A percentile compares a stretch with the other conserved stretches of the same genome.
Evolutionary conservation across 495 filamentous ascomycete species (phyloP).

Genomic region (Hyaloscypha finlandica): DNA sequence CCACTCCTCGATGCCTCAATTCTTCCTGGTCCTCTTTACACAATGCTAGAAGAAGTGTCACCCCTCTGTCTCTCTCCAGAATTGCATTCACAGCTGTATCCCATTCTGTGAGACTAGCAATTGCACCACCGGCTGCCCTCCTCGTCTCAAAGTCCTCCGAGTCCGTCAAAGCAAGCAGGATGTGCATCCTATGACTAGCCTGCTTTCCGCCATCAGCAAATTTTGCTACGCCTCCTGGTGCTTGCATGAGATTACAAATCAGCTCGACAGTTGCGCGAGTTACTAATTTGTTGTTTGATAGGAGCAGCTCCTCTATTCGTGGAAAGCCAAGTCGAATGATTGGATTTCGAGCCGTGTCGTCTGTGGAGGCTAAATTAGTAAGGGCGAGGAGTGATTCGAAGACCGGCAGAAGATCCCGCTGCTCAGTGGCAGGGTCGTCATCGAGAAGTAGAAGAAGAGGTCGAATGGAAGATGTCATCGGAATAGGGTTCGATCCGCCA

Average conservation of each 20-base stretch:
- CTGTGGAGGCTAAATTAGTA: conserved; percentile 85
- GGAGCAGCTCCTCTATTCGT: conserved; percentile 77
- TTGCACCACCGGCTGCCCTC: conserved; percentile 80
- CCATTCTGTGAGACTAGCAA: conserved; percentile 80
- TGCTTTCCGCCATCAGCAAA: conserved; percentile 71
- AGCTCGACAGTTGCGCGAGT: conserved; percentile 85
- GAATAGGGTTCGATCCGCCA: conserved; percentile 68
- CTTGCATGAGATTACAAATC: conserved; percentile 87
- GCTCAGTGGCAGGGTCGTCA: conserved; percentile 53
- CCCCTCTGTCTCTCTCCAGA: conserved; percentile 65
- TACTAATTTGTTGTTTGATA: conserved; percentile 73
- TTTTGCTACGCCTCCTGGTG: conserved; percentile 68
- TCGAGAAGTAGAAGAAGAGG: conserved; percentile 73
- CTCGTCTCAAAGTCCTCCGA: conserved; percentile 78
- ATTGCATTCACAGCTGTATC: conserved; percentile 71
- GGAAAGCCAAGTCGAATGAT: conserved; percentile 75
- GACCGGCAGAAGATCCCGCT: conserved; percentile 77
- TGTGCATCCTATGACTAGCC: conserved; percentile 72
- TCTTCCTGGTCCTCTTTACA: conserved; percentile 77
- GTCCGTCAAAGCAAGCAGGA: conserved; percentile 85
- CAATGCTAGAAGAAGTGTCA: conserved; percentile 68
- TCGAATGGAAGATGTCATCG: conserved; percentile 74
- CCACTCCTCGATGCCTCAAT: conserved; percentile 74
- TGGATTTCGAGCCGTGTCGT: conserved; percentile 62
- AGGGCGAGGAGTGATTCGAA: conserved; percentile 91